phyloP scores from a whole-genome alignment of 1,284 basidiomycete species.

The Mycena citricolor region DNA sequence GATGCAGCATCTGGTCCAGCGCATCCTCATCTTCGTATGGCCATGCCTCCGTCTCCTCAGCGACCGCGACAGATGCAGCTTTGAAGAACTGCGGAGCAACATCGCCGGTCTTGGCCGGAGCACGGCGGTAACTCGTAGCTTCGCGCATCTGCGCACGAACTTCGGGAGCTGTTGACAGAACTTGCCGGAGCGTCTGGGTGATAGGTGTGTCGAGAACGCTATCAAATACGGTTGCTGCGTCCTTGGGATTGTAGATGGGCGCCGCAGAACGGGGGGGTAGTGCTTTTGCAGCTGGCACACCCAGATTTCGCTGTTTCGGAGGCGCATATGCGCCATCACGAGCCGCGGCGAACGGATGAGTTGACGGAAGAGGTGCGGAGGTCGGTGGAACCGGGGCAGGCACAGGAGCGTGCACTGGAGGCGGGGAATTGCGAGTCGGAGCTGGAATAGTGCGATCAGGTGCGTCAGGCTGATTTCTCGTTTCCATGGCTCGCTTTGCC shows the following conservation, averaged over 20 bases:
- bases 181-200: constrained; percentile 2
- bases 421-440: background rate
- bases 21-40: background rate
- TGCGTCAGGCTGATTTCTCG: background rate
- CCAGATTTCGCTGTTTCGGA: constrained; percentile 1
- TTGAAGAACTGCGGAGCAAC: background rate
- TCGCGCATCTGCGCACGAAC: constrained; percentile 1
- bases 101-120: background rate
- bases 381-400: background rate
- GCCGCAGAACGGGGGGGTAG: constrained; percentile 1
- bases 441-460: constrained; percentile 3
- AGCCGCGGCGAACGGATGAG: constrained; percentile 3
- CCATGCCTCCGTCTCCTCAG: background rate
- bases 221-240: background rate
- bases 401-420: background rate
- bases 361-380: background rate
- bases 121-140: background rate
- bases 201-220: background rate
- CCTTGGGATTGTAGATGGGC: background rate
- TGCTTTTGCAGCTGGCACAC: background rate
- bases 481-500: constrained; percentile 5
- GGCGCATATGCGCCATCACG: constrained; percentile 7
- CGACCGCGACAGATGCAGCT: background rate
- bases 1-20: background rate
- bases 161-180: constrained; percentile 6